phyloP scores from a whole-genome alignment of 2,329 filamentous ascomycete genomes.

The Cercospora sp. region DNA sequence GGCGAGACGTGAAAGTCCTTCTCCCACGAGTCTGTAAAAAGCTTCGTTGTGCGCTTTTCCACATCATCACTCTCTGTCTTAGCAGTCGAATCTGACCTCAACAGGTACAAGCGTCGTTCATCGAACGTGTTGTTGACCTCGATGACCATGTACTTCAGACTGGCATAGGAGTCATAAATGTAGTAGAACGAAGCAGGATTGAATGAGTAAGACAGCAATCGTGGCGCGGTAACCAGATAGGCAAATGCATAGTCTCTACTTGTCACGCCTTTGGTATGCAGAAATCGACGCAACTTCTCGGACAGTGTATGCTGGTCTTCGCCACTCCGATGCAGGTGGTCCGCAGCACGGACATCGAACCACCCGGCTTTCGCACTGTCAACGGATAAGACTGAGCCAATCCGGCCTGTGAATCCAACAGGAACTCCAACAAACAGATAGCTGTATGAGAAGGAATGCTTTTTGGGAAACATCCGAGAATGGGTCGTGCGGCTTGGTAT shows the following conservation, averaged over 20 bases:
- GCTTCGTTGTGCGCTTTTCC: conserved; percentile 19
- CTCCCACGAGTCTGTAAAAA: conserved; percentile 57
- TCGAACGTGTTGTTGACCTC: conserved; percentile 79
- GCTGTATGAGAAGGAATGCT: conserved; percentile 68
- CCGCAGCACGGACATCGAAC: conserved; percentile 61
- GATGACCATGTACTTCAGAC: conserved; percentile 65
- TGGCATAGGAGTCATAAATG: conserved; percentile 61
- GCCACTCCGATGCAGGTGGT: conserved; percentile 64
- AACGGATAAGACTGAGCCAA: conserved; percentile 59
- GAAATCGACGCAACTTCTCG: conserved; percentile 62
- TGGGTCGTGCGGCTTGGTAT: conserved; percentile 68
- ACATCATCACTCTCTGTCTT: conserved; percentile 1
- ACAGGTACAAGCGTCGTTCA: conserved; percentile 67
- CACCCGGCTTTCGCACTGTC: conserved; percentile 48
- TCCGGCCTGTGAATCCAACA: conserved; percentile 60
- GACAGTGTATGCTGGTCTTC: conserved; percentile 46
- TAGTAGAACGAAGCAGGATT: conserved; percentile 82
- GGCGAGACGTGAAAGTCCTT: conserved; percentile 79
- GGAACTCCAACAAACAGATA: conserved; percentile 71
- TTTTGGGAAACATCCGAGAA: conserved; percentile 65
- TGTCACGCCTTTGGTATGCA: conserved; percentile 59
- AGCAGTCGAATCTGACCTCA: conserved; percentile 46
- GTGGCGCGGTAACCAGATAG: conserved; percentile 70
- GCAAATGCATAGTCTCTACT: conserved; percentile 64
- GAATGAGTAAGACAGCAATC: conserved; percentile 69